Percentiles rank a stretch among this genome's conserved stretches.
These are phyloP conservation scores for Allantophomopsis lycopodina DNA, from an alignment of 2,329 filamentous ascomycete genomes.

Conservation along the genomic window DNA sequence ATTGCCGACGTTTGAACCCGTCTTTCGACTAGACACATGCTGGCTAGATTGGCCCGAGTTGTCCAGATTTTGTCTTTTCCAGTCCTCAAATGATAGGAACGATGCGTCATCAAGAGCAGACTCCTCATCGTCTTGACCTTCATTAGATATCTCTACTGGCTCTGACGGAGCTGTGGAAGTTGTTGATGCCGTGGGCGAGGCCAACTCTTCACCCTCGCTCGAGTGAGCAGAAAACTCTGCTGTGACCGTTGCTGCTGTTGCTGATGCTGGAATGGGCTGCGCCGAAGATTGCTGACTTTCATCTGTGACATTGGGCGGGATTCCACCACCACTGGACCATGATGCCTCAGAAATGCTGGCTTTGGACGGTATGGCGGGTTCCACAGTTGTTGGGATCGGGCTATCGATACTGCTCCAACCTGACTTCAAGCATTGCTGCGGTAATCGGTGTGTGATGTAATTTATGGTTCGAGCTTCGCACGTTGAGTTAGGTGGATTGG, in stretches of 20 bases:
- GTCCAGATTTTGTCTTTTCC: slow-evolving; percentile 87
- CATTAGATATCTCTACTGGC: not conserved
- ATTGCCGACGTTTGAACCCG: slow-evolving; percentile 27
- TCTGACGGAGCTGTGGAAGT: not conserved
- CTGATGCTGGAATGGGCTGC: slow-evolving; percentile 1
- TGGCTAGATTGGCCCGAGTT: slow-evolving; percentile 69
- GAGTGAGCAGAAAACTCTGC: too few relatives aligned
- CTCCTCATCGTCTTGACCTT: slow-evolving; percentile 5
- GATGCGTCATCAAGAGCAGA: slow-evolving; percentile 40
- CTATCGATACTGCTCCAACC: slow-evolving; percentile 14
- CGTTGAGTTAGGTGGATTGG: slow-evolving; percentile 6
- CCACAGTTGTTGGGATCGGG: slow-evolving; percentile 2
- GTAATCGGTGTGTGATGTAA: slow-evolving; percentile 19
- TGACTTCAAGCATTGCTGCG: slow-evolving; percentile 16
- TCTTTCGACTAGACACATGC: slow-evolving; percentile 44
- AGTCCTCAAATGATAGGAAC: slow-evolving; percentile 95
- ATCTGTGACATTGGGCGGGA: too few relatives aligned
- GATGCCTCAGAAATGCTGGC: not conserved
- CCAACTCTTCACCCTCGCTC: slow-evolving; percentile 1
- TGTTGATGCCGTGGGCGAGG: slow-evolving; percentile 1
- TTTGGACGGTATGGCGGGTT: not conserved
- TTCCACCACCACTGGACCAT: too few relatives aligned
- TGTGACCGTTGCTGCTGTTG: slow-evolving; percentile 2
- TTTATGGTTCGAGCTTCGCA: slow-evolving; percentile 21
- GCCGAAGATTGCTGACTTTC: not conserved